Conservation (phyloP, 2,329 filamentous ascomycete species). For the Trichoderma koningii region DNA sequence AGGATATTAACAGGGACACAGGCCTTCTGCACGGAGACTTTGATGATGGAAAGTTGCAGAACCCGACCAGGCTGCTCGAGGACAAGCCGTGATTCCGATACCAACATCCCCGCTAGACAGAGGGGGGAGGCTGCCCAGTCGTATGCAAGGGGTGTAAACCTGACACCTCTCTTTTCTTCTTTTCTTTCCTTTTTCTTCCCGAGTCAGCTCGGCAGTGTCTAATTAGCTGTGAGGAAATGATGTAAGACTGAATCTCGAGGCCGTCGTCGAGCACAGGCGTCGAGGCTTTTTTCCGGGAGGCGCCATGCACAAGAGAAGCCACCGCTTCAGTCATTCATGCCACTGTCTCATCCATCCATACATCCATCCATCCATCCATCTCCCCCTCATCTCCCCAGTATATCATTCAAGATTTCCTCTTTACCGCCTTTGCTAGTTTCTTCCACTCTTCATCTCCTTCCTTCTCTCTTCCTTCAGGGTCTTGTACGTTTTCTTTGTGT, state of each 20-base stretch:
- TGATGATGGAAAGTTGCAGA: neutral
- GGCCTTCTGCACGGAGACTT: neutral
- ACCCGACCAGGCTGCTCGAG: neutral
- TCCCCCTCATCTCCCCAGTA: too few relatives aligned
- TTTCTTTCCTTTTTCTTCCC: neutral
- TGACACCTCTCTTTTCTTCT: neutral
- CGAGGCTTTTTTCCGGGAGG: neutral
- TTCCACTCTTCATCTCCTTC: neutral
- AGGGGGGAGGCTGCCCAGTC: neutral
- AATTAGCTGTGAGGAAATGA: conserved; percentile 6
- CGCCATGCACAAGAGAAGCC: neutral
- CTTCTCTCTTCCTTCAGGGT: neutral
- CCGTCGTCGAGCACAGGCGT: neutral
- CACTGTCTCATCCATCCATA: conserved; percentile 13
- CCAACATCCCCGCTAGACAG: neutral
- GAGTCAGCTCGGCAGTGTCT: conserved; percentile 12
- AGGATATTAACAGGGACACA: neutral
- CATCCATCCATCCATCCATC: neutral
- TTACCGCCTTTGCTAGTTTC: neutral
- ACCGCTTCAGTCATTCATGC: neutral
- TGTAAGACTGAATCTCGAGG: conserved; percentile 14
- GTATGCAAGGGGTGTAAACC: conserved; percentile 10
- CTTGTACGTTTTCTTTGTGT: neutral
- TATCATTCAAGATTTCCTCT: neutral
- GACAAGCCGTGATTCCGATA: neutral